Evolutionary conservation across 192 early-diverging fungal genomes (phyloP).

Genomic region (Rhizoclosmatium sp.): DNA sequence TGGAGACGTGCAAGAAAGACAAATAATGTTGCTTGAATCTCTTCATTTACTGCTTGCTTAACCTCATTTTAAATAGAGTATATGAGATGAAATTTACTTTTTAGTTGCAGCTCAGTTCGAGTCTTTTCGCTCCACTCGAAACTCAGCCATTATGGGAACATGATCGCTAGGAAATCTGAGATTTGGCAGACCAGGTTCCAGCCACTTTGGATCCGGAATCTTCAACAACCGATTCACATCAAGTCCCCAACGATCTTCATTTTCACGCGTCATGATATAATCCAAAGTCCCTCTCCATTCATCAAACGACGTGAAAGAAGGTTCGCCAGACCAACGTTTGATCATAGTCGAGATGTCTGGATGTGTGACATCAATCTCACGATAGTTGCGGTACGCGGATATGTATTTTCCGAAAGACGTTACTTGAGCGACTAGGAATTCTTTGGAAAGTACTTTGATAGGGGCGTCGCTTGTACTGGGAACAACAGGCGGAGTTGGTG

Average conservation of each 20-base stretch:
- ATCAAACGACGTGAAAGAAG: slow-evolving; percentile 41
- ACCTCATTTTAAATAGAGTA: no score
- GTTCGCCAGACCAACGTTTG: slow-evolving; percentile 42
- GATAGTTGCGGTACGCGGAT: slow-evolving; percentile 8
- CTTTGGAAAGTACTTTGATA: neutral
- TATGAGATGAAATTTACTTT: no score
- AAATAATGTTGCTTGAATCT: no score
- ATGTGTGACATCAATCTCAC: neutral
- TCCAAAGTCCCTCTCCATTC: slow-evolving; percentile 53
- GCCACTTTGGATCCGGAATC: slow-evolving; percentile 31
- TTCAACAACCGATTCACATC: slow-evolving; percentile 2
- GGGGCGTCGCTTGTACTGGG: neutral
- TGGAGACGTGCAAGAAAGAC: no score
- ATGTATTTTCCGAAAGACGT: neutral
- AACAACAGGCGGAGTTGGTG: neutral
- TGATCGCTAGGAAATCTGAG: slow-evolving; percentile 46
- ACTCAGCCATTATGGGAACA: slow-evolving; percentile 42
- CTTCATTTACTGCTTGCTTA: no score
- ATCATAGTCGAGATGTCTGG: slow-evolving; percentile 3
- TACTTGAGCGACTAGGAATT: neutral
- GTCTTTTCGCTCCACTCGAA: slow-evolving; percentile 7
- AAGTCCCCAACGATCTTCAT: neutral
- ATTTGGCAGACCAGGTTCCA: slow-evolving; percentile 54
- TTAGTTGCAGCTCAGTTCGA: neutral
- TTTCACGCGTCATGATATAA: slow-evolving; percentile 36